Evolutionary conservation across 2,329 filamentous ascomycete species (phyloP), one percentile per base, ranked within the genome.

Genomic region (Aureobasidium sp.): DNA sequence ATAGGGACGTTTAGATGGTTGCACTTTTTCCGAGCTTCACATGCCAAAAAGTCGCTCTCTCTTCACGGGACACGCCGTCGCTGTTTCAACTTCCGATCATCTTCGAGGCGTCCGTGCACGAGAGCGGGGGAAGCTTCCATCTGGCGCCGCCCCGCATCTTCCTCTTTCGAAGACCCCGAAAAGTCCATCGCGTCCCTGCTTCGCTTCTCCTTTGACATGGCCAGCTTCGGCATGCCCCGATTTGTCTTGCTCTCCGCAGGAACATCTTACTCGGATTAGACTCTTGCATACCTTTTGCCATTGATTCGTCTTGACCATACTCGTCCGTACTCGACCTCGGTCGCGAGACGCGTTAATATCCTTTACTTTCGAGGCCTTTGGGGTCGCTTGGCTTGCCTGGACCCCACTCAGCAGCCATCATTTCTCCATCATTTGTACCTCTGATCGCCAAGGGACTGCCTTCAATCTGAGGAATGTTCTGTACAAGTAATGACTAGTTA

Each of bases 401-500:
- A 42, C 37, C 32, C 32, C 32, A 52, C 48, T 37, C n/a, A 21
- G 21, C 21, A 16, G 2, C n/a, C 5, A 21, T 5, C 48, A 11
- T 13, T 30, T 41, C 25, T 54, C 37, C 37, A 41, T 37, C 50
- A 32, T 32, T 41, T 16, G 15, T 27, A 32, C 25, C 36, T 42
- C 7, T 30, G 50, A 54, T 54, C 50, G 50, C 16, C 50, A 41
- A n/a, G 6, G 5, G 15, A 8, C n/a, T 29, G 30, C 21, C 47
- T 3, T 41, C 8, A 30, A 32, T 42, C 13, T 39, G 37, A 42
- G 50, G 36, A 25, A 57, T 57, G 53, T 45, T 10, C 13, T 57
- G 11, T 45, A 44, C 39, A 29, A 36, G 53, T 57, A 34, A 59
- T 59, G 57, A 59, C 45, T 59, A 59, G 57, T 11, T 27, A 49